A percentile compares a stretch with the other conserved stretches of the same genome.
These are phyloP conservation scores for Vitis riparia DNA, from an alignment of 164 flowering plant genomes.

Conservation along the genomic window DNA sequence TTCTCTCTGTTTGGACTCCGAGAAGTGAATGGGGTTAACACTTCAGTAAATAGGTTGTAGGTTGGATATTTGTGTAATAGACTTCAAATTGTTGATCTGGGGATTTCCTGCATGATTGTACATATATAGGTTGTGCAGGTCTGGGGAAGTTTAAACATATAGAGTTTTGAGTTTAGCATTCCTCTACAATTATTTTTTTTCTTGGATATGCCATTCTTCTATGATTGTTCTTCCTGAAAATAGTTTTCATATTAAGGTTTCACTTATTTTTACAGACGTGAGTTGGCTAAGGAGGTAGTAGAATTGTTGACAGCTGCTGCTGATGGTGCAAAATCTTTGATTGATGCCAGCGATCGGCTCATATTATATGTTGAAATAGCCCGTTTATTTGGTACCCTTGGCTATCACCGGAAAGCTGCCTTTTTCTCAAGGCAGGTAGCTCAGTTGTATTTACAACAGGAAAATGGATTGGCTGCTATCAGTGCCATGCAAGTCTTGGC, in stretches of 20 bases:
- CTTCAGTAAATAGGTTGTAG: neutral
- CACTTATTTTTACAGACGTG: slow-evolving; percentile 51
- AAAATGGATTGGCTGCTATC: slow-evolving; percentile 78
- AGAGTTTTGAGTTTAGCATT: neutral
- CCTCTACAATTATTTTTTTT: no score
- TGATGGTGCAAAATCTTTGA: slow-evolving; percentile 96
- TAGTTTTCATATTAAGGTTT: neutral
- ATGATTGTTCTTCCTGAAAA: neutral
- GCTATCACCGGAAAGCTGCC: slow-evolving; percentile 96
- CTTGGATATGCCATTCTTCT: neutral
- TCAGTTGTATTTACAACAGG: slow-evolving; percentile 93
- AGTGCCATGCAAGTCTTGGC: slow-evolving; percentile 99
- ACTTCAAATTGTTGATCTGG: no score
- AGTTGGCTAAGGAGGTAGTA: slow-evolving; percentile 84
- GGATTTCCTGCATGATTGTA: neutral
- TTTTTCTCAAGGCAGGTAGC: slow-evolving; percentile 98
- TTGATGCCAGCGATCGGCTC: slow-evolving; percentile 92
- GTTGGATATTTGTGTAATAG: neutral
- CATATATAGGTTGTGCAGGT: neutral
- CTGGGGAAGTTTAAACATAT: slow-evolving; percentile 1
- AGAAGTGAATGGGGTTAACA: neutral
- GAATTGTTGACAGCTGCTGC: slow-evolving; percentile 92
- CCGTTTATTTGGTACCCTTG: slow-evolving; percentile 89
- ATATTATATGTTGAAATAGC: slow-evolving; percentile 92
- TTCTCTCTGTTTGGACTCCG: no score